A percentile compares a stretch with the other conserved stretches of the same genome.
phyloP scores from a whole-genome alignment of 2,329 filamentous ascomycete species.

The Pleoardoris graminearum region DNA sequence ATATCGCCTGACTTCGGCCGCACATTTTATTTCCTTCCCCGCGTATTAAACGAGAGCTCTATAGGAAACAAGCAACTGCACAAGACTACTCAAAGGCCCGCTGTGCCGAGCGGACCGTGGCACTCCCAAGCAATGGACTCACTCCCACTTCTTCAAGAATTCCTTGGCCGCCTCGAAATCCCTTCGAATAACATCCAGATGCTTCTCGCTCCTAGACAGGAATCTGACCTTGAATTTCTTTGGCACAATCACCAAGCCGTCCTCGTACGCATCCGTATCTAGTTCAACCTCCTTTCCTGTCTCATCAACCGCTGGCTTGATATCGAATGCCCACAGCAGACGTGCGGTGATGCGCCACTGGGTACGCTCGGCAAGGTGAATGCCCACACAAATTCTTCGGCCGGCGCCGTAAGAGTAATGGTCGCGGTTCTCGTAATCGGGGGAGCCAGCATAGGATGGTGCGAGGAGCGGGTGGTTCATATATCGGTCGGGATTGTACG shows the following conservation, averaged over 20 bases:
- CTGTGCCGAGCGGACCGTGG: too few species aligned
- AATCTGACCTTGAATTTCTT: slow-evolving; percentile 58
- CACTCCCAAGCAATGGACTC: not conserved
- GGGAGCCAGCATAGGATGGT: slow-evolving; percentile 41
- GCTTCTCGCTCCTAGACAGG: slow-evolving; percentile 47
- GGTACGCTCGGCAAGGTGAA: slow-evolving; percentile 58
- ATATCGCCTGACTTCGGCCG: too few species aligned
- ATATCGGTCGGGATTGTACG: slow-evolving; percentile 46
- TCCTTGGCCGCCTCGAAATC: slow-evolving; percentile 35
- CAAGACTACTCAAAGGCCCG: too few species aligned
- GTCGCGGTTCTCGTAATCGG: slow-evolving; percentile 44
- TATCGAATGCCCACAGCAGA: slow-evolving; percentile 57
- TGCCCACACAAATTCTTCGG: slow-evolving; percentile 54
- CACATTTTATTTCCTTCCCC: too few species aligned
- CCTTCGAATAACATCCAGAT: slow-evolving; percentile 35
- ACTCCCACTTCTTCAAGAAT: slow-evolving; percentile 28
- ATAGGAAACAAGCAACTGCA: too few species aligned
- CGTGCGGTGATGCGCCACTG: slow-evolving; percentile 47
- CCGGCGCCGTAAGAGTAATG: slow-evolving; percentile 57
- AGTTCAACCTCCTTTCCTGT: slow-evolving; percentile 49
- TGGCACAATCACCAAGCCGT: slow-evolving; percentile 47
- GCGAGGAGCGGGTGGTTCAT: slow-evolving; percentile 37
- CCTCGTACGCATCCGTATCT: slow-evolving; percentile 35
- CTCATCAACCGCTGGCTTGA: slow-evolving; percentile 39
- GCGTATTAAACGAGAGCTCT: too few species aligned